Conservation (phyloP, 257 asterid genomes). For the Mitragyna speciosa region DNA sequence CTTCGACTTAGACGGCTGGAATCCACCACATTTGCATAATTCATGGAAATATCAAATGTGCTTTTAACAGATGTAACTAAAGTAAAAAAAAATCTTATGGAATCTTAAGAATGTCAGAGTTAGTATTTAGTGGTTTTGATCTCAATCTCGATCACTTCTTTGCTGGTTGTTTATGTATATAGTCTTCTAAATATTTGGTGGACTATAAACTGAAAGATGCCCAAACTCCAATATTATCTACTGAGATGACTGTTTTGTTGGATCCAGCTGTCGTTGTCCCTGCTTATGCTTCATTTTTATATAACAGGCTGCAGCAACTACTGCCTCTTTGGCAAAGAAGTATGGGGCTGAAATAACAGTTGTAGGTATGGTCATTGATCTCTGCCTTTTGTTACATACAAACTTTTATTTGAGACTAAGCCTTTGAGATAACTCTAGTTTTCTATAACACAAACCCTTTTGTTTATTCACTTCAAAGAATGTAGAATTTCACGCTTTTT, state of each 20-base stretch:
- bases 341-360: slow-evolving; percentile 97
- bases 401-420: slow-evolving; percentile 3
- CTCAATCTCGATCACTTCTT: not conserved
- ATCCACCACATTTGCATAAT: not conserved
- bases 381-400: slow-evolving; percentile 1
- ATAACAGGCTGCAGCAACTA: slow-evolving; percentile 78
- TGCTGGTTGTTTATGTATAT: not conserved
- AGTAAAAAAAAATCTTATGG: no score
- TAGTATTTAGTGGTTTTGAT: not conserved
- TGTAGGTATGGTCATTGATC: slow-evolving; percentile 54
- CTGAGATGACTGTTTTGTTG: not conserved
- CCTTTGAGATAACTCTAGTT: slow-evolving; percentile 16
- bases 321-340: slow-evolving; percentile 94
- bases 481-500: slow-evolving; percentile 30
- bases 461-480: slow-evolving; percentile 23
- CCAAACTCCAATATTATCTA: not conserved
- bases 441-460: slow-evolving; percentile 10
- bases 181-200: not conserved
- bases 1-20: not conserved
- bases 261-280: not conserved
- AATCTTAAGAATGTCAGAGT: not conserved
- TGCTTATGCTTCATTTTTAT: slow-evolving; percentile 1
- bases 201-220: not conserved
- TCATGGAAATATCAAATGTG: not conserved
- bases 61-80: not conserved